These are phyloP conservation scores for Pythium aphanidermatum DNA, from an alignment of 352 stramenopile species.

Conservation along the genomic window DNA sequence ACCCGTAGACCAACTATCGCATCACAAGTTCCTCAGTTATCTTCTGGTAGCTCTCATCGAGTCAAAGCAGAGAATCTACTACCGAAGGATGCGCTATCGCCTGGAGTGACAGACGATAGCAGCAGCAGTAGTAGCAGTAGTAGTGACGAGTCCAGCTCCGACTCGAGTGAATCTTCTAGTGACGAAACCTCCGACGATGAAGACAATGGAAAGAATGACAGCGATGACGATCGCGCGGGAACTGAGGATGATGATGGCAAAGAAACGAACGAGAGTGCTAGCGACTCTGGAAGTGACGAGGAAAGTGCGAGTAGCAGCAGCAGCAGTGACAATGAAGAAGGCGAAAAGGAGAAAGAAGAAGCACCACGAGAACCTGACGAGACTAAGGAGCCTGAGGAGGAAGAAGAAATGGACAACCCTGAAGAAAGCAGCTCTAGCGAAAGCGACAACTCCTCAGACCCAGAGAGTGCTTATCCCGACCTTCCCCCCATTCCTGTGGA, in stretches of 20 bases:
- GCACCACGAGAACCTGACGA: slow-evolving; percentile 2
- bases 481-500: slow-evolving; percentile 55
- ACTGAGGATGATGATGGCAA: slow-evolving; percentile 11
- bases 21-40: no score
- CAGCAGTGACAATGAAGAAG: slow-evolving; percentile 17
- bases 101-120: slow-evolving; percentile 3
- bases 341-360: slow-evolving; percentile 16
- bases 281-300: slow-evolving; percentile 17
- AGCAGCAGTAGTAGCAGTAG: slow-evolving; percentile 21
- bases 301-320: slow-evolving; percentile 19
- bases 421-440: slow-evolving; percentile 44
- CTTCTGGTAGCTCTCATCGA: no score
- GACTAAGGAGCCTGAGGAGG: slow-evolving; percentile 1
- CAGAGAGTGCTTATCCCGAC: slow-evolving; percentile 56
- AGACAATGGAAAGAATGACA: slow-evolving; percentile 12
- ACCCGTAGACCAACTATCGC: no score
- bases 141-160: slow-evolving; percentile 14
- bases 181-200: slow-evolving; percentile 9
- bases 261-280: slow-evolving; percentile 17
- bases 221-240: slow-evolving; percentile 2
- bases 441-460: slow-evolving; percentile 33
- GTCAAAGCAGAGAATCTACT: background rate
- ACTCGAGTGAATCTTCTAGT: slow-evolving; percentile 16
- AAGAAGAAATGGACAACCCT: slow-evolving; percentile 14
- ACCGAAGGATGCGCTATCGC: background rate